Percentiles rank a stretch among this genome's conserved stretches.
These are phyloP conservation scores for Pseudocercospora macadamiae DNA, from an alignment of 2,329 filamentous ascomycete genomes.

Conservation along the genomic window DNA sequence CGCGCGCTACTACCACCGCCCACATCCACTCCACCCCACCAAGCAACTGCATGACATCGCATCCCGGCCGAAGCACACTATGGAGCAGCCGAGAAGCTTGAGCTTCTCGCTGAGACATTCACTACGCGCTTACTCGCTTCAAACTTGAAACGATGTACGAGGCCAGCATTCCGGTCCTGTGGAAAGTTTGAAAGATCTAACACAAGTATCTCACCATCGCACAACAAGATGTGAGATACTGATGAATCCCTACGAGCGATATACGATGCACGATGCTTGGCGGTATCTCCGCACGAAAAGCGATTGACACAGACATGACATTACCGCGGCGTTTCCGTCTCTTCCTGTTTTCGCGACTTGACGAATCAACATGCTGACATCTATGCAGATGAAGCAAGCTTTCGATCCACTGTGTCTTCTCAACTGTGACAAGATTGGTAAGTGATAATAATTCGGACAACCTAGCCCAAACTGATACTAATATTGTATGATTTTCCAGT, in stretches of 20 bases:
- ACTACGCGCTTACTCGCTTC: background rate
- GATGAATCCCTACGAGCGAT: too few species aligned
- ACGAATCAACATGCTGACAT: constrained; percentile 15
- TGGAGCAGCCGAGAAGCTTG: constrained; percentile 7
- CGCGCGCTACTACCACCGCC: background rate
- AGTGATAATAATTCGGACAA: background rate
- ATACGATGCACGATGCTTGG: too few species aligned
- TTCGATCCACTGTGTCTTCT: constrained; percentile 73
- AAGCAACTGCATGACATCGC: constrained; percentile 5
- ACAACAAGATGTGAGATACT: too few species aligned
- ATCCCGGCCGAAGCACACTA: too few species aligned
- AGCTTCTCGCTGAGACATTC: constrained; percentile 6
- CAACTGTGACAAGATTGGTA: constrained; percentile 64
- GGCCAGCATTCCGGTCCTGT: too few species aligned
- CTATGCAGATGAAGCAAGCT: constrained; percentile 70
- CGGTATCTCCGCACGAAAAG: too few species aligned
- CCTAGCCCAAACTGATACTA: background rate
- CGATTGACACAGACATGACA: too few species aligned
- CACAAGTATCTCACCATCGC: too few species aligned
- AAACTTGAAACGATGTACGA: too few species aligned
- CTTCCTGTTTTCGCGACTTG: too few species aligned
- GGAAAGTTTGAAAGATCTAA: too few species aligned
- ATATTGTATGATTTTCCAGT: constrained; percentile 39
- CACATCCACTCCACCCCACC: background rate
- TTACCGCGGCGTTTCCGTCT: too few species aligned